phyloP scores from a whole-genome alignment of 495 filamentous ascomycete species.

The Aspergillus haitiensis region DNA sequence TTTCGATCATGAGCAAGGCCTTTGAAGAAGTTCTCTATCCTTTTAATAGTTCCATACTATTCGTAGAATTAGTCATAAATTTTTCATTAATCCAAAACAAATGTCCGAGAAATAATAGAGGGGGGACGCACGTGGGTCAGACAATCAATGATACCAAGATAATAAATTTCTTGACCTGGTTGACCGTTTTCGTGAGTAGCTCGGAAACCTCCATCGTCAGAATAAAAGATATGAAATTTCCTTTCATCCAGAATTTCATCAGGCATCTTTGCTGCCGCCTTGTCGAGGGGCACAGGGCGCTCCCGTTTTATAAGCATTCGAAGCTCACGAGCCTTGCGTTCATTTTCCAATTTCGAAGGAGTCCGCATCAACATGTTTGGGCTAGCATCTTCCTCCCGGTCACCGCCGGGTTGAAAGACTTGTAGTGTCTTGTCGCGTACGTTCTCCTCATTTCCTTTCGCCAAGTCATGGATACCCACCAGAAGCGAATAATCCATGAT shows the following conservation, averaged over 20 bases:
- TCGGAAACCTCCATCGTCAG: slow-evolving; percentile 88
- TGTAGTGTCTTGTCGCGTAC: slow-evolving; percentile 91
- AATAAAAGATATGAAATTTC: slow-evolving; percentile 76
- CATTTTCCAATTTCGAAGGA: slow-evolving; percentile 90
- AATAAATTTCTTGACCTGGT: slow-evolving; percentile 91
- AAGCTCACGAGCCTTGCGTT: slow-evolving; percentile 86
- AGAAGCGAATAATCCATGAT: slow-evolving; percentile 99
- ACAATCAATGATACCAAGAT: slow-evolving; percentile 96
- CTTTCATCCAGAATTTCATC: slow-evolving; percentile 74
- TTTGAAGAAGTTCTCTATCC: slow-evolving; percentile 90
- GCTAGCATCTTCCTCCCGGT: slow-evolving; percentile 54
- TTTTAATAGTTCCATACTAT: slow-evolving; percentile 85
- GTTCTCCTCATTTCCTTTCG: slow-evolving; percentile 90
- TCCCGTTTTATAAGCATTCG: slow-evolving; percentile 90
- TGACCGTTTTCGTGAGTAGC: slow-evolving; percentile 89
- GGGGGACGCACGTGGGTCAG: slow-evolving; percentile 79
- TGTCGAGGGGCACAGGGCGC: slow-evolving; percentile 85
- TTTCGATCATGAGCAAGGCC: slow-evolving; percentile 75
- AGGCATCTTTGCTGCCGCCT: slow-evolving; percentile 82
- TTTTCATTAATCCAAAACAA: background rate
- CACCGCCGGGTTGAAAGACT: slow-evolving; percentile 90
- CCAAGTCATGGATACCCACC: slow-evolving; percentile 88
- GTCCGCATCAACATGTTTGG: slow-evolving; percentile 78
- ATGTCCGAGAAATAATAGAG: background rate
- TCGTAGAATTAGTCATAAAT: slow-evolving; percentile 1